Conservation (phyloP, 495 filamentous ascomycete genomes). For the Lepidopterella palustris region DNA sequence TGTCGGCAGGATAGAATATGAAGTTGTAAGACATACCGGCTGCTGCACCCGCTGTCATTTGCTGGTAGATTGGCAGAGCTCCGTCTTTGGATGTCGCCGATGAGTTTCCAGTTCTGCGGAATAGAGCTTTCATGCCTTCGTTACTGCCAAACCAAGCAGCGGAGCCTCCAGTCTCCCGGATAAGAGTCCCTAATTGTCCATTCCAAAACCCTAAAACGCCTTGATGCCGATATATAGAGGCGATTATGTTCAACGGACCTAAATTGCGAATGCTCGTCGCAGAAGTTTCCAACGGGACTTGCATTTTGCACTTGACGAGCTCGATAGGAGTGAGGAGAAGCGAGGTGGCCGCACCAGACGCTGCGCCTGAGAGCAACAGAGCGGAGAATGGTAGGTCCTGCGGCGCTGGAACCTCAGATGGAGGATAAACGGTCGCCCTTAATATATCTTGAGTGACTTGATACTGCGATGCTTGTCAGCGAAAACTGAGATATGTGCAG, state of each 20-base stretch:
- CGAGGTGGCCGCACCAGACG: slow-evolving; percentile 84
- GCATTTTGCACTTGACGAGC: slow-evolving; percentile 97
- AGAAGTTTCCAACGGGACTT: slow-evolving; percentile 53
- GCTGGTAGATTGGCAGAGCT: slow-evolving; percentile 62
- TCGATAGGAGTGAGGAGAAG: slow-evolving; percentile 91
- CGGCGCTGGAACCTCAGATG: slow-evolving; percentile 39
- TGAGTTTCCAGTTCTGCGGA: slow-evolving; percentile 41
- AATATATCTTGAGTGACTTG: slow-evolving; percentile 61
- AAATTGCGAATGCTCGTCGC: slow-evolving; percentile 27
- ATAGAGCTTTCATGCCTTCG: slow-evolving; percentile 66
- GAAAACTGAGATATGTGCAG: neutral
- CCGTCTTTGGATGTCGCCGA: slow-evolving; percentile 12
- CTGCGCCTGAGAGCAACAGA: slow-evolving; percentile 68
- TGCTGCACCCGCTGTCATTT: slow-evolving; percentile 79
- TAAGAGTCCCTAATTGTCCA: slow-evolving; percentile 86
- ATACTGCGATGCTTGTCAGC: slow-evolving; percentile 41
- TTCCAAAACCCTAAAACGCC: slow-evolving; percentile 88
- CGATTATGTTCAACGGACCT: slow-evolving; percentile 57
- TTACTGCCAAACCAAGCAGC: slow-evolving; percentile 95
- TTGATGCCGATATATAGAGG: slow-evolving; percentile 69
- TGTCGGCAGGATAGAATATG: slow-evolving; percentile 92
- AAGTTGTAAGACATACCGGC: slow-evolving; percentile 95
- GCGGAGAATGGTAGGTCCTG: slow-evolving; percentile 58
- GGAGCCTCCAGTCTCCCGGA: slow-evolving; percentile 87
- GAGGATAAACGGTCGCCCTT: slow-evolving; percentile 49